A percentile compares a stretch with the other conserved stretches of the same genome.
These are phyloP conservation scores for Ceratocystis harringtonii DNA, from an alignment of 2,329 filamentous ascomycete genomes.

Conservation along the genomic window DNA sequence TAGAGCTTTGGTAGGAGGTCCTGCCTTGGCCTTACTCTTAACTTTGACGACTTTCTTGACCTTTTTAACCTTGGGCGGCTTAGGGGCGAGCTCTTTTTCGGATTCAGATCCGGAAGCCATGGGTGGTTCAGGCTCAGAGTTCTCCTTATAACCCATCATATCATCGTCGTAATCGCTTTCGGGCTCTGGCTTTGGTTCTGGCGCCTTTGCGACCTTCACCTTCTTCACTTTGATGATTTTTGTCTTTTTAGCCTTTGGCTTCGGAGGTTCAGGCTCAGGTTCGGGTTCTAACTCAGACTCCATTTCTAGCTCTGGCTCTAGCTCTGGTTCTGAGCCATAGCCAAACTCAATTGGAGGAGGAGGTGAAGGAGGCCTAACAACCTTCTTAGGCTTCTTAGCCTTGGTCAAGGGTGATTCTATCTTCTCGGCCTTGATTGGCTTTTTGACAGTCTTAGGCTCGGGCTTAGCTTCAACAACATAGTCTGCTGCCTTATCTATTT, in stretches of 20 bases:
- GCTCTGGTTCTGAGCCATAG: not conserved
- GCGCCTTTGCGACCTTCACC: conserved; percentile 7
- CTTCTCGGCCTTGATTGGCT: conserved; percentile 6
- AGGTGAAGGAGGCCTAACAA: conserved; percentile 17
- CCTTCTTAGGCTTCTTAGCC: conserved; percentile 4
- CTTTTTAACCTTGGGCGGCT: conserved; percentile 17
- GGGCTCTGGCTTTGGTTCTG: conserved; percentile 7
- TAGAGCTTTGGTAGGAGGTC: conserved; percentile 17
- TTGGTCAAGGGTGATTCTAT: conserved; percentile 3
- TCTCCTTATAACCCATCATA: not conserved
- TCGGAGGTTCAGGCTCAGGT: conserved; percentile 12
- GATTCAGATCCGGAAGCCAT: conserved; percentile 1
- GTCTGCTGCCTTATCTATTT: not conserved
- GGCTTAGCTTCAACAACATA: not conserved
- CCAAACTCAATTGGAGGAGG: conserved; percentile 16
- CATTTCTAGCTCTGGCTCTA: not conserved
- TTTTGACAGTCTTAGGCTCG: conserved; percentile 8
- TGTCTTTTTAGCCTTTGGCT: not conserved
- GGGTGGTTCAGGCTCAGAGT: conserved; percentile 1
- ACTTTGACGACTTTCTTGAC: conserved; percentile 15
- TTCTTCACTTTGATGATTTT: conserved; percentile 6
- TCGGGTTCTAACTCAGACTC: conserved; percentile 19
- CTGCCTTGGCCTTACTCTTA: conserved; percentile 19
- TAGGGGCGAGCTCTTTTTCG: conserved; percentile 19
- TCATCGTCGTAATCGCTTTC: conserved; percentile 6